phyloP scores from a whole-genome alignment of 2,329 filamentous ascomycete genomes.

The Trichoderma harzianum region DNA sequence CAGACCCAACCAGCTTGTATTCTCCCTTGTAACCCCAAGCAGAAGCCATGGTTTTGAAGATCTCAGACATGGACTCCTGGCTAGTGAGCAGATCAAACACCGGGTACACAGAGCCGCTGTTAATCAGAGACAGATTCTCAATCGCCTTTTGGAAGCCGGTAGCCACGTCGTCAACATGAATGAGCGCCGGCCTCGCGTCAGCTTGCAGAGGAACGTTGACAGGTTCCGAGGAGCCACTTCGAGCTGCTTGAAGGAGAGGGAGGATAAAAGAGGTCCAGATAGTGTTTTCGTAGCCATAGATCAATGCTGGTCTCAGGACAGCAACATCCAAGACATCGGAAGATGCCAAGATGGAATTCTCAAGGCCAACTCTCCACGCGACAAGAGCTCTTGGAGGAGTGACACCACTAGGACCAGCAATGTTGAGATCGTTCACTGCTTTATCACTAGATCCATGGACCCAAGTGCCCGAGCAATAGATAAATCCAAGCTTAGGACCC shows the following conservation, averaged over 20 bases:
- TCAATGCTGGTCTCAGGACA: conserved; percentile 16
- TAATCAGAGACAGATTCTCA: conserved; percentile 17
- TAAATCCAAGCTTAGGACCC: conserved; percentile 19
- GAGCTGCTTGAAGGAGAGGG: conserved; percentile 18
- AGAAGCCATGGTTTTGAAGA: conserved; percentile 13
- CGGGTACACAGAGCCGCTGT: conserved; percentile 15
- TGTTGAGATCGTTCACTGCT: conserved; percentile 16
- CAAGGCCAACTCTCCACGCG: conserved; percentile 17
- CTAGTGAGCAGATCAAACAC: conserved; percentile 20
- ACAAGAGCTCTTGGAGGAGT: neutral
- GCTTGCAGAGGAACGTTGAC: conserved; percentile 10
- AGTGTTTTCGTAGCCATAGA: conserved; percentile 18
- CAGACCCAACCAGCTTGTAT: conserved; percentile 11
- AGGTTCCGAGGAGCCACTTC: neutral
- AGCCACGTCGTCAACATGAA: conserved; percentile 14
- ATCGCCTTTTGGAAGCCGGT: conserved; percentile 18
- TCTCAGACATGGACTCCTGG: conserved; percentile 18
- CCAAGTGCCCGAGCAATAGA: conserved; percentile 20
- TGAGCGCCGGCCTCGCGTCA: neutral
- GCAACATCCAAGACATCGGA: conserved; percentile 19
- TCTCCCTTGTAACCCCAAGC: conserved; percentile 14
- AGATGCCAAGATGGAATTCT: conserved; percentile 12
- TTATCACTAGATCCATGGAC: conserved; percentile 15
- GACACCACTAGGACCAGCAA: neutral
- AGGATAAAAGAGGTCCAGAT: conserved; percentile 20